Base-by-base conservation (phyloP, 1,139 yeast genomes). In the Candida buenavistaensis region DNA sequence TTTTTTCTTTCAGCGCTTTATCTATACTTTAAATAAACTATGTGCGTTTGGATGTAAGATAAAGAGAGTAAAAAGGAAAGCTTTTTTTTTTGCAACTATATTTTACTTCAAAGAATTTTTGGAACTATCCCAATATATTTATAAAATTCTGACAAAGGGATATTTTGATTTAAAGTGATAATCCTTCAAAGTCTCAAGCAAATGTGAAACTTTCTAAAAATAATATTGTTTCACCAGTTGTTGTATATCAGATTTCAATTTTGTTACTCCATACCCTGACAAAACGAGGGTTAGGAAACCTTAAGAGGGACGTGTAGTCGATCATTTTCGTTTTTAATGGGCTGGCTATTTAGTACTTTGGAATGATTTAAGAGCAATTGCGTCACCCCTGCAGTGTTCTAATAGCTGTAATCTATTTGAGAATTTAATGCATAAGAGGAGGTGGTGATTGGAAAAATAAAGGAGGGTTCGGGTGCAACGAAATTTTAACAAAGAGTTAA, bases 171-270 rank as follows among this genome's bases (percentile, higher is more conserved):
- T n/a, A 9, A 15, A 26, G 7, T 15, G 28, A 19, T 6, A 15
- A 26, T 26, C 21, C 20, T 21, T 15, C 11, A 15, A n/a, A 21
- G 16, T 15, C 7, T 24, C 9, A 6, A 16, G 11, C 16, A 6
- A n/a, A 10, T 14, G 11, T 26, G 14, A 26, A 12, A n/a, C 19
- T 26, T 26, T 26, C 29, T 26, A 26, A 26, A 26, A 26, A 26
- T 26, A 26, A 26, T 26, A 26, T 10, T 26, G 29, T 26, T 26
- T 26, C 29, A 26, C 29, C 29, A 26, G 19, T 26, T 26, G 29
- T 17, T 26, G 29, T 26, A n/a, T 22, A 6, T 11, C 10, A 16
- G 11, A 4, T 26, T 16, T 16, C 17, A n/a, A 4, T 26, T 12
- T 17, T 12, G 29, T 17, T 26, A 5, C 29, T 14, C 14, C 29